A percentile compares a stretch with the other conserved stretches of the same genome.
These are phyloP conservation scores for Clarireedia homoeocarpa DNA, from an alignment of 2,329 filamentous ascomycete species.

Conservation along the genomic window DNA sequence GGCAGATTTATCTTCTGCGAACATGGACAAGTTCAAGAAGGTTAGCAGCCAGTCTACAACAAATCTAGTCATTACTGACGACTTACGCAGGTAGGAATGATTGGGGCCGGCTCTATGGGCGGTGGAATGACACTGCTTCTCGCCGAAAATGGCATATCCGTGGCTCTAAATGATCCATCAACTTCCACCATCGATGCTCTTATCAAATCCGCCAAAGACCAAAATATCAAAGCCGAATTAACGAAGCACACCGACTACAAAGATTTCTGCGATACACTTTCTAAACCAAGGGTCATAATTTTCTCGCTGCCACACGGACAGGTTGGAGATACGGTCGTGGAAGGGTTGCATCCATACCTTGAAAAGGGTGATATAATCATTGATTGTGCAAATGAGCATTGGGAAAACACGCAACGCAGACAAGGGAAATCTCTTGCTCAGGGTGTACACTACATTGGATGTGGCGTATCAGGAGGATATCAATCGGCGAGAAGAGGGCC, in stretches of 20 bases:
- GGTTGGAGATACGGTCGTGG: slow-evolving; percentile 33
- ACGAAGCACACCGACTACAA: slow-evolving; percentile 37
- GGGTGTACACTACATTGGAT: slow-evolving; percentile 58
- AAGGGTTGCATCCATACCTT: slow-evolving; percentile 38
- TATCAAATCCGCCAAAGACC: slow-evolving; percentile 30
- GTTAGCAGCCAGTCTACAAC: too few species aligned
- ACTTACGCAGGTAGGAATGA: slow-evolving; percentile 39
- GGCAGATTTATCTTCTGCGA: too few species aligned
- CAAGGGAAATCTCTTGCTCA: slow-evolving; percentile 48
- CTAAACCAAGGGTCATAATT: slow-evolving; percentile 41
- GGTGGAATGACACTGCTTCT: slow-evolving; percentile 48
- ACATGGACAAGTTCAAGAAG: too few species aligned
- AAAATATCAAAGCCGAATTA: slow-evolving; percentile 24
- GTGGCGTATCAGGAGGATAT: slow-evolving; percentile 63
- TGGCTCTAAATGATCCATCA: slow-evolving; percentile 49
- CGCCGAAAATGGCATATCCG: slow-evolving; percentile 45
- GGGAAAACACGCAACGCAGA: slow-evolving; percentile 53
- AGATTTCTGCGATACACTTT: slow-evolving; percentile 34
- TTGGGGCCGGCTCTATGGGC: slow-evolving; percentile 52
- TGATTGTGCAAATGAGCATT: slow-evolving; percentile 63
- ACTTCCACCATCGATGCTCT: slow-evolving; percentile 33
- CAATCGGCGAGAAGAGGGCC: slow-evolving; percentile 58
- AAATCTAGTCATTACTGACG: not conserved
- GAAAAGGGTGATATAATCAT: slow-evolving; percentile 57
- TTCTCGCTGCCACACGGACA: slow-evolving; percentile 44